Evolutionary conservation across 352 stramenopile genomes (phyloP).

Genomic region (Phytophthora ohioensis): DNA sequence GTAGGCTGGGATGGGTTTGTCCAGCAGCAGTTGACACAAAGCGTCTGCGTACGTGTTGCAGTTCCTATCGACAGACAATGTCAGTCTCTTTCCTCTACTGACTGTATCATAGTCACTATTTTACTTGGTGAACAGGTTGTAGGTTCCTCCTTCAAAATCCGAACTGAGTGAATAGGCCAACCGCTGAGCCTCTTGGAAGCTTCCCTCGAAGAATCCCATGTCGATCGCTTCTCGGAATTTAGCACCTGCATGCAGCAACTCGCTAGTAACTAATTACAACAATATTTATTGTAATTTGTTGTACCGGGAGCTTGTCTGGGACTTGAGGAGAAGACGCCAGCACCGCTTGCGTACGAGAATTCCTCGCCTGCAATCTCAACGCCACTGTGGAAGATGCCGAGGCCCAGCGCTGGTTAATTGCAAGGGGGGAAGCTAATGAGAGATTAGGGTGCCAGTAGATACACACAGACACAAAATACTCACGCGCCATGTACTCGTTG

Average conservation of each 20-base stretch:
- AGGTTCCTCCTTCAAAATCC: conserved; percentile 89
- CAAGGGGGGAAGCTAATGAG: conserved; percentile 6
- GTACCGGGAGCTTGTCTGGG: conserved; percentile 74
- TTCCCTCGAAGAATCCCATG: conserved; percentile 91
- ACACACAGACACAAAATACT: conserved; percentile 17
- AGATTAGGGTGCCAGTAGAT: background rate
- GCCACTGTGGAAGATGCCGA: conserved; percentile 94
- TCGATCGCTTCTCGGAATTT: conserved; percentile 91
- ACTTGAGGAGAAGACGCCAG: conserved; percentile 88
- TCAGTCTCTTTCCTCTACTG: conserved; percentile 1
- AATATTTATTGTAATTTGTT: too few species aligned
- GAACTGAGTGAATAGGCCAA: conserved; percentile 87
- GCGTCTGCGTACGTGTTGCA: conserved; percentile 96
- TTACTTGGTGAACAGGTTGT: conserved; percentile 92
- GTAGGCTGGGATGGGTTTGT: conserved; percentile 86
- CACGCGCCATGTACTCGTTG: conserved; percentile 91
- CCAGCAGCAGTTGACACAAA: conserved; percentile 83
- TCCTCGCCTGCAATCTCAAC: conserved; percentile 93
- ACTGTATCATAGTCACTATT: background rate
- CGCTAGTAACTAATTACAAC: background rate
- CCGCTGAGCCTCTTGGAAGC: conserved; percentile 75
- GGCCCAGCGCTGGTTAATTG: conserved; percentile 57
- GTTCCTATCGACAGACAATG: conserved; percentile 60
- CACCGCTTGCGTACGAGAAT: conserved; percentile 93
- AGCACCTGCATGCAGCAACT: conserved; percentile 57